These are phyloP conservation scores for Neurospora sp. DNA, from an alignment of 495 filamentous ascomycete genomes.

Conservation along the genomic window DNA sequence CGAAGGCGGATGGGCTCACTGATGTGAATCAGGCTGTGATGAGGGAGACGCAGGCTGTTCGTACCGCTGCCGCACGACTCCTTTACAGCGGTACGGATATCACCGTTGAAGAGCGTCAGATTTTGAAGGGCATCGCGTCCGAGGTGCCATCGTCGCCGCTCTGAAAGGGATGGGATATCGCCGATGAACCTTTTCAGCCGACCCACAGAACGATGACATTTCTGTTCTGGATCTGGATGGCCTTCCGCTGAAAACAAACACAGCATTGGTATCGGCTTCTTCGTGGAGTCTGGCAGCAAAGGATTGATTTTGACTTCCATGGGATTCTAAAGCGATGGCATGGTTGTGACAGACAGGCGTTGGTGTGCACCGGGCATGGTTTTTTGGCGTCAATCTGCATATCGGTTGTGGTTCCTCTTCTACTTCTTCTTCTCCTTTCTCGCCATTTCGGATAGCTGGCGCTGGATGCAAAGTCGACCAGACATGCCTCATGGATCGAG, in stretches of 20 bases:
- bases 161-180: neutral
- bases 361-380: neutral
- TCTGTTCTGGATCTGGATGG: neutral
- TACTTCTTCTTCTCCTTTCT: too few relatives aligned
- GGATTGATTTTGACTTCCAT: neutral
- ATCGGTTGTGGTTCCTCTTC: neutral
- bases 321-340: neutral
- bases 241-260: neutral
- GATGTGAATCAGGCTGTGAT: neutral
- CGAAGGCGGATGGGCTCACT: neutral
- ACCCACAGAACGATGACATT: neutral
- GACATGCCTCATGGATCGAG: too few relatives aligned
- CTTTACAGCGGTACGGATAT: neutral
- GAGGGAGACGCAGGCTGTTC: neutral
- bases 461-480: too few relatives aligned
- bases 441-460: too few relatives aligned
- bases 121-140: neutral
- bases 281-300: neutral
- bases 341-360: neutral
- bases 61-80: neutral
- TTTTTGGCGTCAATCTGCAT: neutral
- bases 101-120: neutral
- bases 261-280: neutral
- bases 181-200: neutral
- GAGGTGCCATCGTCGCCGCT: neutral